These are phyloP conservation scores for Rhododendron henanense DNA, from an alignment of 148 eudicot genomes.

Conservation along the genomic window DNA sequence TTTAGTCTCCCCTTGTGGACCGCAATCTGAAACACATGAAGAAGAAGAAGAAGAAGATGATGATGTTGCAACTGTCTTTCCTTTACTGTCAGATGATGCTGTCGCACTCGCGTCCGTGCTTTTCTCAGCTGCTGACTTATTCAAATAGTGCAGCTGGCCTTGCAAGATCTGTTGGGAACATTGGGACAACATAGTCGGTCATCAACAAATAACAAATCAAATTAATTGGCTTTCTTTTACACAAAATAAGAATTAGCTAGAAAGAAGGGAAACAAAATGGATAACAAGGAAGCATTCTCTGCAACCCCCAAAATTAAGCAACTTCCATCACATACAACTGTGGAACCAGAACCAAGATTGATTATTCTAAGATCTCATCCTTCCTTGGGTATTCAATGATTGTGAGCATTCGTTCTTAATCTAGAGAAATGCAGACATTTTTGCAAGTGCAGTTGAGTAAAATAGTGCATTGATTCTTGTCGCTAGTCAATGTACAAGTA, in stretches of 20 bases:
- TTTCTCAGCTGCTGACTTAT: slow-evolving; percentile 33
- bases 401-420: not conserved
- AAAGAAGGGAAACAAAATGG: not conserved
- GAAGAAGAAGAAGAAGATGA: slow-evolving; percentile 43
- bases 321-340: not conserved
- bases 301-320: not conserved
- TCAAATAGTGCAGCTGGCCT: slow-evolving; percentile 46
- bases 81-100: slow-evolving; percentile 32
- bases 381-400: not conserved
- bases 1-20: slow-evolving; percentile 22
- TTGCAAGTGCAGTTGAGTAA: not conserved
- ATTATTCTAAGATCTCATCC: not conserved
- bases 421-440: not conserved
- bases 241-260: not conserved
- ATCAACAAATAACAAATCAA: not conserved
- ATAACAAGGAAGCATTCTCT: not conserved
- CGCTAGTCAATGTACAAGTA: not conserved
- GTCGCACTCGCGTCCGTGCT: slow-evolving; percentile 25
- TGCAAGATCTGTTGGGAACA: slow-evolving; percentile 44
- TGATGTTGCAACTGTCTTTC: slow-evolving; percentile 36
- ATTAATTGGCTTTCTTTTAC: not conserved
- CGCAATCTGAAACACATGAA: slow-evolving; percentile 18
- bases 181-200: not conserved
- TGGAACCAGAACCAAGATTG: not conserved
- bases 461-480: not conserved